Evolutionary conservation across 2,329 filamentous ascomycete species (phyloP), one percentile per base, ranked within the genome.

Genomic region (Dothidotthia symphoricarpi): DNA sequence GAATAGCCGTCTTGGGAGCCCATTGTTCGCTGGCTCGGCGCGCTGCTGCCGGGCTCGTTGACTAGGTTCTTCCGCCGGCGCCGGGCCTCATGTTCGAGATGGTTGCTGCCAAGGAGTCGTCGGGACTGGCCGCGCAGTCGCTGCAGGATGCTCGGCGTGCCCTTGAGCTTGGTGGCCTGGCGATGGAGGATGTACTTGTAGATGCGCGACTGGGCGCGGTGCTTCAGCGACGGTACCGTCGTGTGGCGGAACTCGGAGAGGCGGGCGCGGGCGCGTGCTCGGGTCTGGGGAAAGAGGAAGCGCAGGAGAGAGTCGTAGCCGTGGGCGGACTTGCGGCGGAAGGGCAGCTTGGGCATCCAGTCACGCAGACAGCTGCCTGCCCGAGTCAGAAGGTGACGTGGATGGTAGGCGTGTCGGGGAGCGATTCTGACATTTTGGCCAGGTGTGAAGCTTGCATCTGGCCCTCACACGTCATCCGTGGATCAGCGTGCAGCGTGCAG

Each of bases 161-260:
- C 48, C 28, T 51, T 47, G 34, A 63, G 56, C 43, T 59, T 66
- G 25, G 49, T 49, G 5, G 58, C 51, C 45, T 88, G 83, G 34
- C 79, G 78, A 51, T 75, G 74, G 46, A 90, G 71, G 39, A 94
- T 75, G 47, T 83, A 86, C 30, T 76, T 77, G 62, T 93, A 94
- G 49, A 95, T 81, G 39, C 82, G 80, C 25, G 83, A 83, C 68
- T 95, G 88, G 7, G 87, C 70, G 36, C 77, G 75, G 61, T 83
- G 80, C 57, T 84, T 86, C 55, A 87, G 76, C 34, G 75, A 71
- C 10, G 88, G 86, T 16, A 95, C 67, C 4, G 80, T 86, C 54
- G 89, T 81, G 75, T 88, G 79, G 47, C 81, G 86, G 64, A 95
- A 81, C 50, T 76, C 73, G 53, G 83, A 76, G 36, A 93, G 73